These are phyloP conservation scores for Nigrograna mackinnonii DNA, from an alignment of 2,329 filamentous ascomycete genomes.

Conservation along the genomic window DNA sequence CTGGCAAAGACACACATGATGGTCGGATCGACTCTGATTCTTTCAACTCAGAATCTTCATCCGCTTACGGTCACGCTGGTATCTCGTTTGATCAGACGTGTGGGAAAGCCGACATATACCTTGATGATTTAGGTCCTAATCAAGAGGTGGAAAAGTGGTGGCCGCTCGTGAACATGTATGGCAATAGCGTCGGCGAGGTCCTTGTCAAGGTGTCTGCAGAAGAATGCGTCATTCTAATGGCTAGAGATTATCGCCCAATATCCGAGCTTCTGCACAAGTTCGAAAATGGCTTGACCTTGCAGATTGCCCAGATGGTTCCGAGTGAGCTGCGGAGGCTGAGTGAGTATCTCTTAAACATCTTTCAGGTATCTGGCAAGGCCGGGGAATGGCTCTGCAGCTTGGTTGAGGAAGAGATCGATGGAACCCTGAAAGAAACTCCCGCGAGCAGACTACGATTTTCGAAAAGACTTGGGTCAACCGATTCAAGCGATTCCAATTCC, in stretches of 20 bases:
- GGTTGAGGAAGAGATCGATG: conserved; percentile 96
- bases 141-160: conserved; percentile 86
- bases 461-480: conserved; percentile 71
- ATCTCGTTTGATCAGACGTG: conserved; percentile 55
- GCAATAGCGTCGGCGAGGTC: conserved; percentile 80
- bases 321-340: conserved; percentile 78
- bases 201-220: conserved; percentile 82
- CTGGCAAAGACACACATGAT: conserved; percentile 44
- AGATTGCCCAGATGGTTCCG: conserved; percentile 79
- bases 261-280: conserved; percentile 86
- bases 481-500: conserved; percentile 58
- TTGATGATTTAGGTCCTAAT: conserved; percentile 77
- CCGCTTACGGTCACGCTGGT: conserved; percentile 45
- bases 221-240: conserved; percentile 86
- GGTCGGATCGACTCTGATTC: conserved; percentile 26
- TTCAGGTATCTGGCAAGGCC: conserved; percentile 84
- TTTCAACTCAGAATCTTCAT: conserved; percentile 36
- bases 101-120: conserved; percentile 78
- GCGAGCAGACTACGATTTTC: conserved; percentile 70
- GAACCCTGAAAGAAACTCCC: conserved; percentile 79
- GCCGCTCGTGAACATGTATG: conserved; percentile 75
- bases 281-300: conserved; percentile 77
- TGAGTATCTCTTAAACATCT: conserved; percentile 89
- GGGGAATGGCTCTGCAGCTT: conserved; percentile 86
- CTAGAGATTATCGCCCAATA: conserved; percentile 81